A percentile compares a stretch with the other conserved stretches of the same genome.
Conservation (phyloP, 1,284 basidiomycete genomes). For the Cryptococcus deneoformans region DNA sequence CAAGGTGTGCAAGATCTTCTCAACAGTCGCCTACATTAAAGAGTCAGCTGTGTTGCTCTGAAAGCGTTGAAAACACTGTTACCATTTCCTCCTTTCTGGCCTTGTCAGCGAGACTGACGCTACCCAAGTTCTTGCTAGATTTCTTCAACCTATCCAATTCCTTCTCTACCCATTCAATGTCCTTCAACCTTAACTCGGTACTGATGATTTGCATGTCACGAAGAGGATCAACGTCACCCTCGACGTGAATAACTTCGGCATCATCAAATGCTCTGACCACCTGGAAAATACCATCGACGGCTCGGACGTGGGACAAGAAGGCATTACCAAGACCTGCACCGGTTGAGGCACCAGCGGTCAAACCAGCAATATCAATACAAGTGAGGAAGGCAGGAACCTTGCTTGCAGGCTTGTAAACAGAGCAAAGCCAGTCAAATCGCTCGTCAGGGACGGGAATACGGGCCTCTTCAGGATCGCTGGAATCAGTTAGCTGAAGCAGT, state of each 20-base stretch:
- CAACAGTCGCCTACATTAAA: constrained; percentile 66
- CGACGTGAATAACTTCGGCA: constrained; percentile 98
- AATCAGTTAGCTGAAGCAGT: neutral
- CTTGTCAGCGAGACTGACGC: constrained; percentile 83
- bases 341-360: constrained; percentile 95
- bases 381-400: constrained; percentile 94
- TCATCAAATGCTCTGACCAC: constrained; percentile 98
- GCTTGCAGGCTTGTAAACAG: constrained; percentile 84
- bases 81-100: constrained; percentile 96
- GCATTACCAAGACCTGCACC: constrained; percentile 98
- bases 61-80: constrained; percentile 25
- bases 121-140: constrained; percentile 60
- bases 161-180: constrained; percentile 99
- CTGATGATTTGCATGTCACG: constrained; percentile 99
- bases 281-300: constrained; percentile 99
- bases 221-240: constrained; percentile 93
- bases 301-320: constrained; percentile 95
- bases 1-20: constrained; percentile 79
- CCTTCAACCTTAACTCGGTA: constrained; percentile 90
- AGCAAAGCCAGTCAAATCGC: constrained; percentile 92
- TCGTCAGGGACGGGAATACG: constrained; percentile 96
- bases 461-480: constrained; percentile 64
- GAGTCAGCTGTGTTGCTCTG: neutral
- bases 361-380: constrained; percentile 98
- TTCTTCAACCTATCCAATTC: constrained; percentile 76